These are phyloP conservation scores for Hansenula lynferdii DNA, from an alignment of 1,139 yeast genomes.

Conservation along the genomic window DNA sequence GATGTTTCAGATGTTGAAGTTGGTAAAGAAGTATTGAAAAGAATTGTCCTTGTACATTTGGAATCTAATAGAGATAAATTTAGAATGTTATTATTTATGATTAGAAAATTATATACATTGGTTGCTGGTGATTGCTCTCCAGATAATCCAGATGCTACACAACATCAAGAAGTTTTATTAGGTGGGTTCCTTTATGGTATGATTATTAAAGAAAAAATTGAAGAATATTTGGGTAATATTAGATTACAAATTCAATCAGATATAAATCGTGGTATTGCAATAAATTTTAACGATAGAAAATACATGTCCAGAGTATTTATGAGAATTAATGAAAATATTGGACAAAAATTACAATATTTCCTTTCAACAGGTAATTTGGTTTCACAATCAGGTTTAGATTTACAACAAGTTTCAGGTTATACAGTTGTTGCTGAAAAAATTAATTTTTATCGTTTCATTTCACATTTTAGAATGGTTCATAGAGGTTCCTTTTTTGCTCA, in stretches of 20 bases:
- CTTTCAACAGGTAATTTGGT: conserved; percentile 96
- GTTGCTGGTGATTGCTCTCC: conserved; percentile 97
- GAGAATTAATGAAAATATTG: conserved; percentile 88
- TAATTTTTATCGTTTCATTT: conserved; percentile 91
- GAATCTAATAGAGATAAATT: conserved; percentile 72
- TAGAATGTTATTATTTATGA: conserved; percentile 85
- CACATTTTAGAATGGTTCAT: conserved; percentile 99
- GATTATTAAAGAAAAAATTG: conserved; percentile 94
- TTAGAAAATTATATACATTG: conserved; percentile 87
- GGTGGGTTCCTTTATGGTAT: conserved; percentile 97
- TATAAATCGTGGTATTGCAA: conserved; percentile 74
- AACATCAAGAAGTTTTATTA: conserved; percentile 92
- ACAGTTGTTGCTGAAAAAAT: conserved; percentile 99
- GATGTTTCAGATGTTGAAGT: conserved; percentile 88
- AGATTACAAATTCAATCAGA: conserved; percentile 75
- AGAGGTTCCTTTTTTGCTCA: conserved; percentile 99
- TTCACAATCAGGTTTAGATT: conserved; percentile 93
- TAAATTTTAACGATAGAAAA: conserved; percentile 78
- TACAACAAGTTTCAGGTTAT: conserved; percentile 97
- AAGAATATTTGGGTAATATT: conserved; percentile 78
- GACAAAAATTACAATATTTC: conserved; percentile 90
- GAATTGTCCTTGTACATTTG: conserved; percentile 89
- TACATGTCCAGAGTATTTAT: conserved; percentile 77
- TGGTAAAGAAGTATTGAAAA: conserved; percentile 75
- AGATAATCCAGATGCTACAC: conserved; percentile 99